Base-by-base conservation (phyloP, 352 stramenopile genomes). In the Saprolegnia diclina region DNA sequence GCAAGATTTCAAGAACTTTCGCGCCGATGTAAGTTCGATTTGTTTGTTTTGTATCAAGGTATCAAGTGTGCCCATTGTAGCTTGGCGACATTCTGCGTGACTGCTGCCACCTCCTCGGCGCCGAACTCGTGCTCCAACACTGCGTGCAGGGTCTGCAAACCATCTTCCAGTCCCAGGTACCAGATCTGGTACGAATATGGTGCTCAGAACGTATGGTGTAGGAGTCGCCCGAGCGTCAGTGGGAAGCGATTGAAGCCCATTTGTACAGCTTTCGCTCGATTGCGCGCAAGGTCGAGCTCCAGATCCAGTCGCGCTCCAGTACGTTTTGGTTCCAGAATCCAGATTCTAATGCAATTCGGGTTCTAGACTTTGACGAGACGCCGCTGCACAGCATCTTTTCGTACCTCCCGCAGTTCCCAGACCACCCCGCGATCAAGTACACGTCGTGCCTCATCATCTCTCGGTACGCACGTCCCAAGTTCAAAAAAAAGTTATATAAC, bases 261-360 rank as follows among this genome's bases (percentile, higher is more conserved):
- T 63, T 95, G 59, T 93, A 92, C 65, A 91, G 83, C 63, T 84
- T 95, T 32, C 85, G 87, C 0, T 93, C 87, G 11, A 91, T 95
- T 55, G 87, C 84, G 14, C 82, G 85, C 6, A 82, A 92, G 56
- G 81, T 95, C n/a, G 87, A 95, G 50, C 71, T 48, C 18, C 62
- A 68, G 19, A 32, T 68, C 19, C 62, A 68, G 63, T 40, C 26
- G 16, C 32, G 40, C 19, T 50, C 22, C 40, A 59, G 52, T 59
- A 59, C 52, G 13, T 2, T 59, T 7, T 3, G 19, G 7, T 59
- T 16, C 19, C 21, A 14, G 24, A 45, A 11, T 4, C n/a, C 11
- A 26, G 11, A 19, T 2, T 64, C 0, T 74, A n/a, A n/a, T n/a
- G n/a, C n/a, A n/a, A n/a, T n/a, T n/a, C n/a, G n/a, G n/a, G 75